A percentile compares a stretch with the other conserved stretches of the same genome.
phyloP scores from a whole-genome alignment of 2,329 filamentous ascomycete genomes.

The Pyricularia pennisetigena region DNA sequence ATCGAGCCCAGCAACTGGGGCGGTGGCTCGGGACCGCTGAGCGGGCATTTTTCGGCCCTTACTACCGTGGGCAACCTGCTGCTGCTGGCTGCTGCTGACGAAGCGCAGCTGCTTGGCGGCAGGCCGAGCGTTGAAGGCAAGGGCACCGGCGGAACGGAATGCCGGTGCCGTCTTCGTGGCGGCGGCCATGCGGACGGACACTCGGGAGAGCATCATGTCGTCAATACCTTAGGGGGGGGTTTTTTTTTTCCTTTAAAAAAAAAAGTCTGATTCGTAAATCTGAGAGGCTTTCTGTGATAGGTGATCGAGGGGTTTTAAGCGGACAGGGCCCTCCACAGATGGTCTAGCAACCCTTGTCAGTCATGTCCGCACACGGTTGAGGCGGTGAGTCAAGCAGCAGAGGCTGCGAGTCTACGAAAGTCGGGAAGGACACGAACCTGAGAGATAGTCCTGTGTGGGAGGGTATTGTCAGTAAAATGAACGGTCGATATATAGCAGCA shows the following conservation, averaged over 20 bases:
- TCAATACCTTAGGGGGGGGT: conserved; percentile 4
- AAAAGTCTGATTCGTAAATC: neutral
- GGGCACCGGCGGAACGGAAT: conserved; percentile 27
- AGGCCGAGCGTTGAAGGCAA: conserved; percentile 15
- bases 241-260: no score
- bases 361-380: conserved; percentile 11
- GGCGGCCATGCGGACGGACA: conserved; percentile 34
- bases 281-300: neutral
- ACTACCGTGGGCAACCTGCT: conserved; percentile 53
- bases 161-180: conserved; percentile 31
- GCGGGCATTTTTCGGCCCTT: conserved; percentile 59
- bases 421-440: conserved; percentile 42
- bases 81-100: conserved; percentile 16
- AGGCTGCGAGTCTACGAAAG: neutral
- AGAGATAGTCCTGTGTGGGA: conserved; percentile 57
- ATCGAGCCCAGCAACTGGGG: conserved; percentile 60
- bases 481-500: neutral
- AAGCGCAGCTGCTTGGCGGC: conserved; percentile 22
- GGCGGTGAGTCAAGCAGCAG: conserved; percentile 32
- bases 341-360: conserved; percentile 31
- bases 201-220: conserved; percentile 49
- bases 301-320: conserved; percentile 24
- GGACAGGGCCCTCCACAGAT: conserved; percentile 42
- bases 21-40: conserved; percentile 45
- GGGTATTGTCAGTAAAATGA: conserved; percentile 5